Percentiles rank a stretch among this genome's conserved stretches.
Conservation (phyloP, 2,329 filamentous ascomycete genomes). For the Thermomyces lanuginosus region DNA sequence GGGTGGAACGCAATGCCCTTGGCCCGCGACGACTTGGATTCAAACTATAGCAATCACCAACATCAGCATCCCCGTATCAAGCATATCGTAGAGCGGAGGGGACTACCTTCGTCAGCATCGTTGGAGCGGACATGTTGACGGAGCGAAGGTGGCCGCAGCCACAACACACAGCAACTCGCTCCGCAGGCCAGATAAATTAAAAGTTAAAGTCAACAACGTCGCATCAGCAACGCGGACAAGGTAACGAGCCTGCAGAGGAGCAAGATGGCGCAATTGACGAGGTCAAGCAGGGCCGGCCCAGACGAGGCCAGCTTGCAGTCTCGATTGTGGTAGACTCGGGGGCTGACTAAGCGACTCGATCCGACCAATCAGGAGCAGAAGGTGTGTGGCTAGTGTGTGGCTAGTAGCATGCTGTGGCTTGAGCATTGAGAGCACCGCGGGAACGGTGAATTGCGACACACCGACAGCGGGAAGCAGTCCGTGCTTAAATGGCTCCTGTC, state of each 20-base stretch:
- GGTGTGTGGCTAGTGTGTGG: too few species aligned
- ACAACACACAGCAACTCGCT: constrained; percentile 25
- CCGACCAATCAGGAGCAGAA: constrained; percentile 11
- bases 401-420: too few species aligned
- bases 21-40: constrained; percentile 51
- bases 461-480: too few species aligned
- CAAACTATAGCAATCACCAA: constrained; percentile 31
- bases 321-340: constrained; percentile 5
- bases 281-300: constrained; percentile 3
- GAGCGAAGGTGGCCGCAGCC: constrained; percentile 26
- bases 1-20: constrained; percentile 54
- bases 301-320: constrained; percentile 14
- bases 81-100: constrained; percentile 8
- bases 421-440: too few species aligned
- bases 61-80: constrained; percentile 11
- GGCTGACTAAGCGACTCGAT: constrained; percentile 7
- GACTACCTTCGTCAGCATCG: constrained; percentile 34
- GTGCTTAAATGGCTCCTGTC: too few species aligned
- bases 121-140: constrained; percentile 32
- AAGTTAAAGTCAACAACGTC: constrained; percentile 15
- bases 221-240: constrained; percentile 12
- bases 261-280: background rate
- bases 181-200: constrained; percentile 18
- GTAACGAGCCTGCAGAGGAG: background rate
- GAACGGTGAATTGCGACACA: too few species aligned